phyloP scores from a whole-genome alignment of 2,329 filamentous ascomycete species.

The Clonostachys solani region DNA sequence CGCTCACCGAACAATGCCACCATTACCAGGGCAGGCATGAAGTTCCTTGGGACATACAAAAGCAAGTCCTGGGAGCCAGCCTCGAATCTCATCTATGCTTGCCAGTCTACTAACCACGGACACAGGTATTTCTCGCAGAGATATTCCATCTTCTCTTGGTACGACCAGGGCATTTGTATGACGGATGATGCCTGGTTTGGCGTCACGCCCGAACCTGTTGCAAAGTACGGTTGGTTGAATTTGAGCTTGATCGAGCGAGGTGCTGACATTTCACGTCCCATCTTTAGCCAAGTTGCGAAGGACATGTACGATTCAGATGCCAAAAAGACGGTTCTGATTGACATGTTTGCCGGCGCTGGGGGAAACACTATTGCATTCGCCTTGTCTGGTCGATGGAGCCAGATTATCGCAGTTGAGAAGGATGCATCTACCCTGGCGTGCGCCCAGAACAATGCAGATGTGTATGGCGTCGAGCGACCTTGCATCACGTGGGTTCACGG shows the following conservation, averaged over 20 bases:
- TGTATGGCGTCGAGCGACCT: constrained; percentile 72
- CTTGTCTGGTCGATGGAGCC: constrained; percentile 70
- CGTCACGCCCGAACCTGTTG: constrained; percentile 90
- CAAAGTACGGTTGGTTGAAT: constrained; percentile 53
- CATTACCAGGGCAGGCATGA: constrained; percentile 70
- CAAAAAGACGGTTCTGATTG: constrained; percentile 65
- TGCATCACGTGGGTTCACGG: constrained; percentile 81
- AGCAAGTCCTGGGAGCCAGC: constrained; percentile 46
- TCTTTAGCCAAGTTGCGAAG: constrained; percentile 63
- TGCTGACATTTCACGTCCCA: constrained; percentile 10
- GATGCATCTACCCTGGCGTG: constrained; percentile 78
- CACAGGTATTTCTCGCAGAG: constrained; percentile 85
- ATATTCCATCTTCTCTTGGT: constrained; percentile 80
- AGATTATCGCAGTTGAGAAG: constrained; percentile 85
- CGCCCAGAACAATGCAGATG: constrained; percentile 83
- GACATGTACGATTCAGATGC: constrained; percentile 59
- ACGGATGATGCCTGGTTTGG: constrained; percentile 96
- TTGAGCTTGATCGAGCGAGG: neutral
- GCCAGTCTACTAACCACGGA: neutral
- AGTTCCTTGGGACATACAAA: constrained; percentile 80
- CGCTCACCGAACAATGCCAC: constrained; percentile 60
- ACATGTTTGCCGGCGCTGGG: constrained; percentile 87
- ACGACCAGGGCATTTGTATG: constrained; percentile 84
- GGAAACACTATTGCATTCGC: constrained; percentile 97
- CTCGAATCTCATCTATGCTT: neutral